Base-by-base conservation (phyloP, 345 rosid genomes). In the Eutrema heterophyllum region DNA sequence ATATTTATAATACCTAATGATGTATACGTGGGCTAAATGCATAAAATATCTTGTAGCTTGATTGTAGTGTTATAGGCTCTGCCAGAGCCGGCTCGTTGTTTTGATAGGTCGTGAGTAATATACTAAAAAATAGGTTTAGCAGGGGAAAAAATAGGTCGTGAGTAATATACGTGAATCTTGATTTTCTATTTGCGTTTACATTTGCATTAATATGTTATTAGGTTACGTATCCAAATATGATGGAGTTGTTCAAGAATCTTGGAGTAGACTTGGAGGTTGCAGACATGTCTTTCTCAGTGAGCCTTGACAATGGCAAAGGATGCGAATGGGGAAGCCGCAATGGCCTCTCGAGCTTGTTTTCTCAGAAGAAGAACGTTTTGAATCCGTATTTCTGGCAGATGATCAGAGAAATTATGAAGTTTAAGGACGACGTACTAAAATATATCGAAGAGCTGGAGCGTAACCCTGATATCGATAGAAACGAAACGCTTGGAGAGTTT, bases 171-270 rank as follows among this genome's bases (percentile, higher is more conserved):
- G 29, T 27, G 29, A 1, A 27, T 27, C 29, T 27, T 27, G 29
- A 29, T 29, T 29, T 29, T 4, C 3, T 33, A 33, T 33, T 33
- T 33, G 36, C 36, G 36, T 33, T 6, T 33, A 5, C 36, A n/a
- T n/a, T n/a, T n/a, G n/a, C n/a, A n/a, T 21, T 21, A 21, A 21
- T 21, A 21, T 21, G 67, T 63, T 54, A 45, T 63, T 82, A 90
- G 97, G 97, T 91, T 32, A 87, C 89, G 1, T 86, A 81, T 78
- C 97, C 97, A 50, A 91, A 87, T 67, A 88, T 87, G 94, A 83
- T 87, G 89, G 89, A 88, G 49, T 81, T 88, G 48, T 90, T 88
- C 40, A 89, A 90, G 83, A 81, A 32, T 62, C 87, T 88, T 10
- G 89, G 92, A 51, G 81, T 87, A 32, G 94, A 88, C 2, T 83